phyloP scores from a whole-genome alignment of 306 rosid genomes.

The Fragaria iinumae region DNA sequence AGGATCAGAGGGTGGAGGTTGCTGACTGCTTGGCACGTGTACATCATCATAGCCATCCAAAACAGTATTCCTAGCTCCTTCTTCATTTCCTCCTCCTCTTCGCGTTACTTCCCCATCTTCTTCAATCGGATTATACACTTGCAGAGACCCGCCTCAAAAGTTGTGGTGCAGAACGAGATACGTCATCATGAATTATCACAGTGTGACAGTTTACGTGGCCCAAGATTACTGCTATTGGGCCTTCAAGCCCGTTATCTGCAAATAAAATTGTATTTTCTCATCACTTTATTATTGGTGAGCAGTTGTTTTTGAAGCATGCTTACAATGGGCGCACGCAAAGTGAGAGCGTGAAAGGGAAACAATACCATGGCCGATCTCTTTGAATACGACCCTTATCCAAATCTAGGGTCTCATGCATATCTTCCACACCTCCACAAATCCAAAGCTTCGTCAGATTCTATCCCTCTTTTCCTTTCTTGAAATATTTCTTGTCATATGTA shows the following conservation, averaged over 20 bases:
- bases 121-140: neutral
- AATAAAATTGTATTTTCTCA: neutral
- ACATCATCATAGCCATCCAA: constrained; percentile 38
- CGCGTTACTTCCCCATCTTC: neutral
- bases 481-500: neutral
- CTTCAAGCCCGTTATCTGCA: neutral
- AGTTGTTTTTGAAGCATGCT: neutral
- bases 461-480: neutral
- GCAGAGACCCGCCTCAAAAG: neutral
- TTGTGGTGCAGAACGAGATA: constrained; percentile 9
- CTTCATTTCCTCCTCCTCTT: constrained; percentile 15
- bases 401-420: neutral
- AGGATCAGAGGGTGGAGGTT: constrained; percentile 64
- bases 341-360: neutral
- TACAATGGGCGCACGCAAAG: constrained; percentile 4
- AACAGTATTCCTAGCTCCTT: constrained; percentile 20
- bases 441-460: neutral
- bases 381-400: neutral
- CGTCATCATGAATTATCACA: neutral
- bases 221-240: neutral
- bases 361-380: neutral
- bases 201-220: neutral
- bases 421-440: neutral
- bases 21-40: constrained; percentile 43
- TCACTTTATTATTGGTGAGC: neutral